Conservation (phyloP, 371 early-diverging fungal species). For the Coemansia sp. region DNA sequence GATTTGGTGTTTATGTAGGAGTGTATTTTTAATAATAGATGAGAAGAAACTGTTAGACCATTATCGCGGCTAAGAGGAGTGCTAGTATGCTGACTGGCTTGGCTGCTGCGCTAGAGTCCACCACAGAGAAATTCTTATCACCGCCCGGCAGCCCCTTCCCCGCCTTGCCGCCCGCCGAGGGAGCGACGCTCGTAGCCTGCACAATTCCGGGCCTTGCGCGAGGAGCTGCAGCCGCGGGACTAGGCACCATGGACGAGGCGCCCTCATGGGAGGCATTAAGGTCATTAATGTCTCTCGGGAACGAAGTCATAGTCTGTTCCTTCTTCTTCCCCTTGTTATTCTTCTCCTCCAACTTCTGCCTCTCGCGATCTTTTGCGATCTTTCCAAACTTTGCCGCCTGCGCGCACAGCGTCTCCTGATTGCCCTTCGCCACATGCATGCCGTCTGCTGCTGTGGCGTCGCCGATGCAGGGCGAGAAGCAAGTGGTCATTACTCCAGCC, state of each 20-base stretch:
- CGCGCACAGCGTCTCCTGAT: constrained; percentile 31
- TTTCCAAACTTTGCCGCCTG: constrained; percentile 49
- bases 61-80: background rate
- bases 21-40: no score
- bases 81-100: background rate
- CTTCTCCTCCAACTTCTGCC: constrained; percentile 27
- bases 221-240: background rate
- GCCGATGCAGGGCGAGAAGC: constrained; percentile 40
- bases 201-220: background rate
- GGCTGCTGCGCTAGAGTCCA: background rate
- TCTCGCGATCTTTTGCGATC: constrained; percentile 44
- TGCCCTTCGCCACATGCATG: constrained; percentile 40
- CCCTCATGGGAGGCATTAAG: constrained; percentile 23
- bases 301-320: background rate
- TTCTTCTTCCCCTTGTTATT: constrained; percentile 28
- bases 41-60: background rate
- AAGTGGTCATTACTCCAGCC: constrained; percentile 35
- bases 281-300: constrained; percentile 33
- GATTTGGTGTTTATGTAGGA: no score
- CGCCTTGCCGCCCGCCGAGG: background rate
- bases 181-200: background rate
- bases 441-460: constrained; percentile 31
- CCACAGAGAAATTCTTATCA: constrained; percentile 1
- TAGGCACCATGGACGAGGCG: background rate
- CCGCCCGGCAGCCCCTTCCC: background rate